Conservation (phyloP, 73 alveolate species). For the Symbiodinium pilosum region DNA sequence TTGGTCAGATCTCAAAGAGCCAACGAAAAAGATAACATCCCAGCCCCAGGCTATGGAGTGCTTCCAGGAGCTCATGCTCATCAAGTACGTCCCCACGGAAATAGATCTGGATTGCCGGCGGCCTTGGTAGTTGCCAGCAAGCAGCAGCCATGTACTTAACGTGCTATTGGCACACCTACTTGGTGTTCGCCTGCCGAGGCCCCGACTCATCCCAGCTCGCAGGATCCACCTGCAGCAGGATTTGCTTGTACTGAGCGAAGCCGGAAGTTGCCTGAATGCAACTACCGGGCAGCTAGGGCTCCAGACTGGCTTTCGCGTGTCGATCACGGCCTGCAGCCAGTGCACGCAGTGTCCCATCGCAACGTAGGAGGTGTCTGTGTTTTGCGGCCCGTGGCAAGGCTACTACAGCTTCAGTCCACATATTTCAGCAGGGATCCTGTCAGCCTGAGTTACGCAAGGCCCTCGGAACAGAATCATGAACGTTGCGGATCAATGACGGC, state of each 20-base stretch:
- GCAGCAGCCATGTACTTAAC: too few species aligned
- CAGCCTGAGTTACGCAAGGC: too few species aligned
- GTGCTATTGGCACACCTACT: too few species aligned
- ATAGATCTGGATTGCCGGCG: conserved; percentile 65
- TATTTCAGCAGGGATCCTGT: too few species aligned
- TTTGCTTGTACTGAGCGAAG: too few species aligned
- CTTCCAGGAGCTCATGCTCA: conserved; percentile 44
- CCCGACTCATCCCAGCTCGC: conserved; percentile 3
- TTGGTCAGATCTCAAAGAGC: background rate
- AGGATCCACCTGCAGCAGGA: background rate
- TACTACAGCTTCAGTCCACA: too few species aligned
- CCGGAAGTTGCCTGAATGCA: background rate
- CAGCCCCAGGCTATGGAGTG: conserved; percentile 17
- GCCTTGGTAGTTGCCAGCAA: conserved; percentile 9
- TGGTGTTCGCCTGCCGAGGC: background rate
- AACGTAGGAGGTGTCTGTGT: too few species aligned
- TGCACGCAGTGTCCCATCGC: background rate
- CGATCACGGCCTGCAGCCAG: conserved; percentile 12
- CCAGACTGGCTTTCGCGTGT: conserved; percentile 36
- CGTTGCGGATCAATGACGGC: too few species aligned
- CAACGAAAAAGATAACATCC: background rate
- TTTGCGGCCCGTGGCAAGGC: background rate
- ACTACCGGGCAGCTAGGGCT: background rate
- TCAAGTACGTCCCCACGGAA: conserved; percentile 49
- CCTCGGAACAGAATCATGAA: too few species aligned